These are phyloP conservation scores for Eustoma russellianum DNA, from an alignment of 257 asterid genomes.

Conservation along the genomic window DNA sequence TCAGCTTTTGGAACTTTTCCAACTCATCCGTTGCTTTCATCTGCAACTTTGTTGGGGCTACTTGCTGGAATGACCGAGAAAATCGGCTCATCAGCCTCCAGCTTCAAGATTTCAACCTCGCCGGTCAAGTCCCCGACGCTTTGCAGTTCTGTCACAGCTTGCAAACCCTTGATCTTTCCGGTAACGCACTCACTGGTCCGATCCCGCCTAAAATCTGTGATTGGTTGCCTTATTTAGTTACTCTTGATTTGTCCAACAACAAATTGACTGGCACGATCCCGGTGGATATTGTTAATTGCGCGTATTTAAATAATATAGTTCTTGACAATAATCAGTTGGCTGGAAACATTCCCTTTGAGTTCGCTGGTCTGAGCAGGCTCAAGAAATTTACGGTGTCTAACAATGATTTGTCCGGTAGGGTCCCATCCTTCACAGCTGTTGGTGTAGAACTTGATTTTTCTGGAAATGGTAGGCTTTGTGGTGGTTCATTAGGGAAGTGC, in stretches of 20 bases:
- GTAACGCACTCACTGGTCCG: constrained; percentile 58
- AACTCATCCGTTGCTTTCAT: constrained; percentile 45
- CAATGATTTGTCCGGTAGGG: constrained; percentile 58
- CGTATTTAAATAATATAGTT: constrained; percentile 45
- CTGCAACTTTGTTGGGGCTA: constrained; percentile 54
- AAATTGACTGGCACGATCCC: constrained; percentile 63
- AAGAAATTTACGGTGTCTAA: constrained; percentile 47
- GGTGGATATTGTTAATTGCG: constrained; percentile 49
- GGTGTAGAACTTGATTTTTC: constrained; percentile 26
- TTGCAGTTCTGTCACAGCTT: constrained; percentile 52
- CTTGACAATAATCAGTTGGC: constrained; percentile 43
- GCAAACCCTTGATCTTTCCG: constrained; percentile 57
- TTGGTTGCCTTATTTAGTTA: constrained; percentile 73
- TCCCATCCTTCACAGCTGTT: constrained; percentile 40
- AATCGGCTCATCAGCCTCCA: constrained; percentile 41
- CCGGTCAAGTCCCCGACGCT: constrained; percentile 41
- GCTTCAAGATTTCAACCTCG: constrained; percentile 45
- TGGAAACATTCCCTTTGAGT: constrained; percentile 57
- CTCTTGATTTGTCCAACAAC: constrained; percentile 66
- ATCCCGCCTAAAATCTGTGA: constrained; percentile 61
- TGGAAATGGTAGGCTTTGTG: constrained; percentile 70
- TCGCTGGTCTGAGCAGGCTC: constrained; percentile 57
- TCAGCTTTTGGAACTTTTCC: constrained; percentile 47
- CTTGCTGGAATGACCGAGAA: constrained; percentile 76
- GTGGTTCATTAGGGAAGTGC: constrained; percentile 56